Conservation (phyloP, 306 rosid species). For the Acacia crassicarpa region DNA sequence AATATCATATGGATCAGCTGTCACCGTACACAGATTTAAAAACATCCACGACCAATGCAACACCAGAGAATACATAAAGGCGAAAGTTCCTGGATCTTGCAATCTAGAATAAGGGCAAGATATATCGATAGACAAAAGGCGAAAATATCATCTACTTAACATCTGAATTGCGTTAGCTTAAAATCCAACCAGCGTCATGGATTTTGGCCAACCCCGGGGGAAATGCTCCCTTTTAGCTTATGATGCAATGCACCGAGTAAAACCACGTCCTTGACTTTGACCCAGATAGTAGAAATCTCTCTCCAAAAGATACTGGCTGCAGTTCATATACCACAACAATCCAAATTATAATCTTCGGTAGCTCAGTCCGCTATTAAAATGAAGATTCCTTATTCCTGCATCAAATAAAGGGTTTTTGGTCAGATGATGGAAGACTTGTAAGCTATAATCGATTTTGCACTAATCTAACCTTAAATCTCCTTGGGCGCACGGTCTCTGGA, state of each 20-base stretch:
- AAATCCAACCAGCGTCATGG: not conserved
- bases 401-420: conserved; percentile 30
- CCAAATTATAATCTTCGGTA: not conserved
- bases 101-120: not conserved
- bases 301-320: not conserved
- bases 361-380: conserved; percentile 20
- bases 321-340: conserved; percentile 13
- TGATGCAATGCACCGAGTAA: not conserved
- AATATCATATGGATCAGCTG: not conserved
- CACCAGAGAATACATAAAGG: not conserved
- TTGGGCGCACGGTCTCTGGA: conserved; percentile 62
- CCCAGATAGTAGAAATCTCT: not conserved
- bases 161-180: not conserved
- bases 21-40: not conserved
- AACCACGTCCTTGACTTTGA: conserved; percentile 9
- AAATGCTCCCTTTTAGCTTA: conserved; percentile 9
- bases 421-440: conserved; percentile 18
- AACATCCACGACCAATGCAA: not conserved
- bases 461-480: conserved; percentile 81
- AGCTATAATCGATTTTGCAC: not conserved
- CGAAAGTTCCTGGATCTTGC: not conserved
- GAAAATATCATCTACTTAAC: not conserved
- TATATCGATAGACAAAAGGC: not conserved
- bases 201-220: not conserved
- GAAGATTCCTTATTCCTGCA: conserved; percentile 55